Conservation (phyloP, 2,329 filamentous ascomycete genomes). For the Pseudovirgaria hyperparasitica region DNA sequence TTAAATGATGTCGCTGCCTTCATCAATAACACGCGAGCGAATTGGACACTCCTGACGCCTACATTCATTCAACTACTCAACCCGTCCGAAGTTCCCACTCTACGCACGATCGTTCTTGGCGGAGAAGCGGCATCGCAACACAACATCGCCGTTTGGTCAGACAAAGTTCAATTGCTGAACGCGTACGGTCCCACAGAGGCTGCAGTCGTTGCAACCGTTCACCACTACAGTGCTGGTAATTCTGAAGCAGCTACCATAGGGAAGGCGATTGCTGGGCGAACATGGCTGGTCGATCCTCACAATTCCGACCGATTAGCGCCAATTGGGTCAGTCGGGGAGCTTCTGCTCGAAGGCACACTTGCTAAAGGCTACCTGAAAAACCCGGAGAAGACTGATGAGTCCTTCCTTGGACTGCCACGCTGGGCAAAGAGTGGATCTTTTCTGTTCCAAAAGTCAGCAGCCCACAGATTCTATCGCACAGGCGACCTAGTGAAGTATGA, state of each 20-base stretch:
- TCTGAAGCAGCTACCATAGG: conserved; percentile 23
- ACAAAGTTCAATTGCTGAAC: conserved; percentile 21
- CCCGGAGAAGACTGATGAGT: conserved; percentile 15
- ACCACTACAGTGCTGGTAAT: conserved; percentile 13
- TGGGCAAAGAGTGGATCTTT: conserved; percentile 10
- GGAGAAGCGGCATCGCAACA: conserved; percentile 21
- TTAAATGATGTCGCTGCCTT: conserved; percentile 33
- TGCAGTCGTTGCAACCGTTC: conserved; percentile 20
- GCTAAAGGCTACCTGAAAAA: conserved; percentile 19
- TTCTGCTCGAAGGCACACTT: conserved; percentile 26
- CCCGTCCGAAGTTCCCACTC: conserved; percentile 13
- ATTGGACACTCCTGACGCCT: conserved; percentile 34
- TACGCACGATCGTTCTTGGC: conserved; percentile 16
- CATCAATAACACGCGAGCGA: conserved; percentile 22
- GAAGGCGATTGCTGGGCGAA: conserved; percentile 14
- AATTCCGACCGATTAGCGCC: conserved; percentile 22
- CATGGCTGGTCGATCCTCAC: conserved; percentile 25
- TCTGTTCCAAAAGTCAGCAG: neutral
- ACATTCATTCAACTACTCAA: conserved; percentile 21
- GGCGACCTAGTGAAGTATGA: conserved; percentile 24
- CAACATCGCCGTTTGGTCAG: conserved; percentile 23
- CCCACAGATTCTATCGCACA: conserved; percentile 19
- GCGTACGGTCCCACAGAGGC: conserved; percentile 29
- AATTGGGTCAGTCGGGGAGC: conserved; percentile 27
- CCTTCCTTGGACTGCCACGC: conserved; percentile 12